These are phyloP conservation scores for Volvox africanus DNA, from an alignment of 139 green algal species.

Conservation along the genomic window DNA sequence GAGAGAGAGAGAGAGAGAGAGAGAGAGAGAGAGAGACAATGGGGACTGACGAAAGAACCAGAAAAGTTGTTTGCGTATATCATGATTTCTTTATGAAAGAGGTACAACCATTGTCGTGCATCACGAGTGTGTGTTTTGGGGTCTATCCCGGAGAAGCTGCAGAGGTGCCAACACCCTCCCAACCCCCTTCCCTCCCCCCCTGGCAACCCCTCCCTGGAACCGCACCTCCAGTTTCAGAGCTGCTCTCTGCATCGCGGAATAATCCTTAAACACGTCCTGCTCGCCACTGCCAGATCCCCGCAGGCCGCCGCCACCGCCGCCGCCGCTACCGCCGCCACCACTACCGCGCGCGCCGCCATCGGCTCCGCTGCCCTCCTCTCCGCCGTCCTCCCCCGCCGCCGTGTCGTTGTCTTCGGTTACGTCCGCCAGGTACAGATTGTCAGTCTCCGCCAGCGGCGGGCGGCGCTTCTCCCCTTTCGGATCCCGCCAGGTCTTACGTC, in stretches of 20 bases:
- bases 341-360: background rate
- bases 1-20: too few relatives aligned
- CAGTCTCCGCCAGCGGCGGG: slow-evolving; percentile 41
- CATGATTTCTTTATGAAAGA: too few relatives aligned
- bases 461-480: slow-evolving; percentile 29
- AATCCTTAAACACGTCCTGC: slow-evolving; percentile 10
- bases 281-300: background rate
- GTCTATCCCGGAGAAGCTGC: too few relatives aligned
- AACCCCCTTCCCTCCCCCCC: too few relatives aligned
- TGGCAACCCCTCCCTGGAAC: too few relatives aligned
- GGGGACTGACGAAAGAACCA: too few relatives aligned
- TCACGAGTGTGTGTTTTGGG: too few relatives aligned
- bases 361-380: background rate
- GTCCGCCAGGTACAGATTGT: slow-evolving; percentile 47
- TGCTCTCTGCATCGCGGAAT: slow-evolving; percentile 44
- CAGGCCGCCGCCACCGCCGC: background rate
- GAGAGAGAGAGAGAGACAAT: too few relatives aligned
- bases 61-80: too few relatives aligned
- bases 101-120: too few relatives aligned
- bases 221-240: slow-evolving; percentile 42
- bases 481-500: slow-evolving; percentile 65
- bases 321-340: background rate
- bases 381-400: background rate
- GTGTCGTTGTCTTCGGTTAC: background rate
- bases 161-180: too few relatives aligned